These are phyloP conservation scores for Juncus effusus DNA, from an alignment of 176 grass and related monocot species.

Conservation along the genomic window DNA sequence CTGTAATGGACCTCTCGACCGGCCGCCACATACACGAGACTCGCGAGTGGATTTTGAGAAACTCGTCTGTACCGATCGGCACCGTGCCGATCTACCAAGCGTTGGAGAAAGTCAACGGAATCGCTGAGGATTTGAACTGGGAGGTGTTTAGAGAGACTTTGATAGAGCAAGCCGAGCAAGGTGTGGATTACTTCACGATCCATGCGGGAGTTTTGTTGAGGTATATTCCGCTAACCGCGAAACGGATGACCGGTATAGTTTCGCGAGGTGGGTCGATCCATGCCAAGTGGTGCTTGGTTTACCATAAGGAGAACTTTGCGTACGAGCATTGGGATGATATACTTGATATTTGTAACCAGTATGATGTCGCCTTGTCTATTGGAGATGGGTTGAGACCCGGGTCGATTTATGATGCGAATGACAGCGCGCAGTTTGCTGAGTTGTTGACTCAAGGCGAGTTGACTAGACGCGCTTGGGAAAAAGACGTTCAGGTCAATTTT, in stretches of 20 bases:
- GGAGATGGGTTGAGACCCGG: conserved; percentile 90
- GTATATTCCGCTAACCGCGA: conserved; percentile 96
- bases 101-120: conserved; percentile 95
- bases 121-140: conserved; percentile 88
- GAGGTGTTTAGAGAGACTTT: conserved; percentile 88
- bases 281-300: conserved; percentile 95
- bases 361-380: conserved; percentile 89
- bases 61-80: conserved; percentile 89
- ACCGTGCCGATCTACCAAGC: conserved; percentile 98
- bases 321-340: conserved; percentile 99
- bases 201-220: conserved; percentile 87
- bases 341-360: conserved; percentile 96
- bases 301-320: conserved; percentile 99
- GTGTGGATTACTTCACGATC: conserved; percentile 98
- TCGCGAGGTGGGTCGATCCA: conserved; percentile 96
- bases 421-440: conserved; percentile 96
- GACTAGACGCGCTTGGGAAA: conserved; percentile 94
- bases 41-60: conserved; percentile 91
- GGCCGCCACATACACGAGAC: conserved; percentile 97
- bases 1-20: conserved; percentile 96
- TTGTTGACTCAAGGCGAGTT: conserved; percentile 88
- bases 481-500: conserved; percentile 88
- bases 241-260: conserved; percentile 97
- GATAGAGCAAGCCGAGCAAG: conserved; percentile 96
- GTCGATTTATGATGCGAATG: conserved; percentile 99